Conservation (phyloP, 2,329 filamentous ascomycete genomes). For the Ambrosiella beaveri region DNA sequence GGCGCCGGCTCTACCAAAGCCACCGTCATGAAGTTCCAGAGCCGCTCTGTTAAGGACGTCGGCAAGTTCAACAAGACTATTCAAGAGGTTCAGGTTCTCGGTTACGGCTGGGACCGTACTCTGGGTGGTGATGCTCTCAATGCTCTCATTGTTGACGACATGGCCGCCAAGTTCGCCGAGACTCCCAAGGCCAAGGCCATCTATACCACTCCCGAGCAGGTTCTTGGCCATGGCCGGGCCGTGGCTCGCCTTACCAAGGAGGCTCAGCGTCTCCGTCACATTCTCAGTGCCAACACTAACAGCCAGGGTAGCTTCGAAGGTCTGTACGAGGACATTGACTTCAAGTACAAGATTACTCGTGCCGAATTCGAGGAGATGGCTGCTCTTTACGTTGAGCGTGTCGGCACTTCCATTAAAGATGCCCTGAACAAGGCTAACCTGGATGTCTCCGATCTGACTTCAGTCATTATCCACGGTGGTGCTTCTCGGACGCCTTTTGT, state of each 20-base stretch:
- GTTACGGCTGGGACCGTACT: slow-evolving; percentile 72
- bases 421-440: slow-evolving; percentile 61
- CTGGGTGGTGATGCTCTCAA: slow-evolving; percentile 86
- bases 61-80: slow-evolving; percentile 92
- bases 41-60: slow-evolving; percentile 73
- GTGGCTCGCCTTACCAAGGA: slow-evolving; percentile 88
- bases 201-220: slow-evolving; percentile 41
- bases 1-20: slow-evolving; percentile 88
- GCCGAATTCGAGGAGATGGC: slow-evolving; percentile 67
- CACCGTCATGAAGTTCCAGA: slow-evolving; percentile 77
- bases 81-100: slow-evolving; percentile 82
- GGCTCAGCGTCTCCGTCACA: slow-evolving; percentile 68
- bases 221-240: slow-evolving; percentile 63
- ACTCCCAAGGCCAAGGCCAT: slow-evolving; percentile 49
- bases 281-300: slow-evolving; percentile 83
- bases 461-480: slow-evolving; percentile 84
- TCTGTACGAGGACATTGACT: slow-evolving; percentile 79
- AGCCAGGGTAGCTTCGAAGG: slow-evolving; percentile 70
- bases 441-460: slow-evolving; percentile 60
- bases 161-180: slow-evolving; percentile 62
- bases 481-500: slow-evolving; percentile 84
- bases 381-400: slow-evolving; percentile 46
- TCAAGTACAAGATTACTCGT: slow-evolving; percentile 76
- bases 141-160: slow-evolving; percentile 72
- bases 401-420: slow-evolving; percentile 51